phyloP scores from a whole-genome alignment of 2,329 filamentous ascomycete genomes.

The Cryphonectria japonica region DNA sequence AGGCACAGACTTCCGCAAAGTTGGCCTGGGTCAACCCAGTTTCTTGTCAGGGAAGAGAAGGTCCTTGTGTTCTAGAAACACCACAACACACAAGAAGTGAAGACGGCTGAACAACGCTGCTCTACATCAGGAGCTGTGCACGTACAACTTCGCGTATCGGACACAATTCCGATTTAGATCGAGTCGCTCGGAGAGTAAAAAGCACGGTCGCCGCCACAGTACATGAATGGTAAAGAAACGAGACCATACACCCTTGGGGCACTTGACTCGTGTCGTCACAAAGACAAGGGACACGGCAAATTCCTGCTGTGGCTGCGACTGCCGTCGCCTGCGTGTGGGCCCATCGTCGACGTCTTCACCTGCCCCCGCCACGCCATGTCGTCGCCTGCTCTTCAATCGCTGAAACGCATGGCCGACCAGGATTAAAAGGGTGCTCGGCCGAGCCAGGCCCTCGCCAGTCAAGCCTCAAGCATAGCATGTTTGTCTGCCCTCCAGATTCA shows the following conservation, averaged over 20 bases:
- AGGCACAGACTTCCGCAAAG: not conserved
- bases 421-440: not conserved
- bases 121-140: not conserved
- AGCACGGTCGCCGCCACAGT: not conserved
- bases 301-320: not conserved
- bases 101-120: no score
- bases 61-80: not conserved
- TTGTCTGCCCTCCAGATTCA: not conserved
- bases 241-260: not conserved
- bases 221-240: not conserved
- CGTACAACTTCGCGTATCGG: not conserved
- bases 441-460: not conserved
- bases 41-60: not conserved
- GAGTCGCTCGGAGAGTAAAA: not conserved
- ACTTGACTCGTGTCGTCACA: no score
- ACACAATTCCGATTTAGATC: not conserved
- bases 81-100: not conserved
- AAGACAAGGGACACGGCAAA: not conserved
- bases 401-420: not conserved
- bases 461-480: not conserved
- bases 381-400: not conserved
- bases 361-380: not conserved
- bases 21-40: not conserved
- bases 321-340: not conserved
- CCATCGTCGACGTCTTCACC: not conserved